A percentile compares a stretch with the other conserved stretches of the same genome.
phyloP scores from a whole-genome alignment of 495 filamentous ascomycete genomes.

The Cercophora newfieldiana region DNA sequence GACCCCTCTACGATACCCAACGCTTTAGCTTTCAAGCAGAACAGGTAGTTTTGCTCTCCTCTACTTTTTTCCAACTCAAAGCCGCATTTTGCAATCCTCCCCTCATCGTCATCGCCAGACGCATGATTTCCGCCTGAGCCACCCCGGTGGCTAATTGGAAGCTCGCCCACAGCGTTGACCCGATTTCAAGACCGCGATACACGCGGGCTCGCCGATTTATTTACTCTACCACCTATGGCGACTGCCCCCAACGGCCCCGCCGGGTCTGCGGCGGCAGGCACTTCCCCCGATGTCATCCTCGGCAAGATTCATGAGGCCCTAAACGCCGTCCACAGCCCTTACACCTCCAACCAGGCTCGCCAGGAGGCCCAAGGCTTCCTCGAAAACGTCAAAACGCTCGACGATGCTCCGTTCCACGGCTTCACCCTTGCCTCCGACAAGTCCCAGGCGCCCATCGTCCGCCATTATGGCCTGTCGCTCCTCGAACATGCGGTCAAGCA shows the following conservation, averaged over 20 bases:
- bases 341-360: slow-evolving; percentile 80
- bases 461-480: slow-evolving; percentile 89
- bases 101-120: neutral
- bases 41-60: neutral
- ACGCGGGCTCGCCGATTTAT: neutral
- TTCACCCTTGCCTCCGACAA: slow-evolving; percentile 75
- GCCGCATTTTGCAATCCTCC: neutral
- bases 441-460: slow-evolving; percentile 72
- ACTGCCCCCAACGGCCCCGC: slow-evolving; percentile 33
- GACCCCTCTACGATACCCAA: neutral
- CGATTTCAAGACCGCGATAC: neutral
- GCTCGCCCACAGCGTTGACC: neutral
- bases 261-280: slow-evolving; percentile 11
- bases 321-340: slow-evolving; percentile 78
- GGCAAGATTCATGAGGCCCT: slow-evolving; percentile 76
- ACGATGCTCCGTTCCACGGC: slow-evolving; percentile 80
- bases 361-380: slow-evolving; percentile 80
- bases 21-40: neutral
- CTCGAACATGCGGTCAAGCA: slow-evolving; percentile 86
- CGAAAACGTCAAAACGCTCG: slow-evolving; percentile 74
- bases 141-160: slow-evolving; percentile 17
- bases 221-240: slow-evolving; percentile 16
- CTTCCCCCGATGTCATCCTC: slow-evolving; percentile 36
- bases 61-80: neutral
- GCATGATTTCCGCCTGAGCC: slow-evolving; percentile 20